Percentiles rank a stretch among this genome's conserved stretches.
Evolutionary conservation across 2,329 filamentous ascomycete species (phyloP).

Genomic region (Ceratocystis destructans): DNA sequence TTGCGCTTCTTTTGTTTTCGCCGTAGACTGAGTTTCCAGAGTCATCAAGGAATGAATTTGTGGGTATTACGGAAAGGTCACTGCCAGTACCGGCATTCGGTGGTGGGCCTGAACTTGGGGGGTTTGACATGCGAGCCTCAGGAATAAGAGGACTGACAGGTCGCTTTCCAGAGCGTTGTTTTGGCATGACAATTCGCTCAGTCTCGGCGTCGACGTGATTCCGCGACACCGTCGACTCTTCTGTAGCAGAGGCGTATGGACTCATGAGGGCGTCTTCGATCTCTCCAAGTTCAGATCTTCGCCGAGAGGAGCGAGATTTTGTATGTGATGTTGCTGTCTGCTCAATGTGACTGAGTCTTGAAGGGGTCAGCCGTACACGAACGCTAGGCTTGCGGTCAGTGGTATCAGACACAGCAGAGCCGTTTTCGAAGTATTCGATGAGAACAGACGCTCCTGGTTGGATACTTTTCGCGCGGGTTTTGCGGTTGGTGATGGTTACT

Average conservation of each 20-base stretch:
- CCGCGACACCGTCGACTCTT: conserved; percentile 62
- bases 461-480: conserved; percentile 28
- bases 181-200: conserved; percentile 29
- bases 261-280: conserved; percentile 51
- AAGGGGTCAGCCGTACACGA: conserved; percentile 64
- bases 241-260: conserved; percentile 65
- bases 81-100: conserved; percentile 54
- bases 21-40: conserved; percentile 32
- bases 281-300: conserved; percentile 33
- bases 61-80: conserved; percentile 67
- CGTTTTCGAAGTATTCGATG: conserved; percentile 83
- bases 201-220: conserved; percentile 87
- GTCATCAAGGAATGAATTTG: conserved; percentile 49
- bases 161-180: conserved; percentile 32
- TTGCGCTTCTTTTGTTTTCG: conserved; percentile 15
- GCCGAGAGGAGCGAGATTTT: conserved; percentile 54
- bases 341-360: conserved; percentile 53
- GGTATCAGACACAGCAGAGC: conserved; percentile 36
- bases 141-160: conserved; percentile 55
- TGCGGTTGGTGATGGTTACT: conserved; percentile 70
- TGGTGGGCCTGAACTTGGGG: conserved; percentile 33
- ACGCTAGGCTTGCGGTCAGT: conserved; percentile 68
- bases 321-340: conserved; percentile 68
- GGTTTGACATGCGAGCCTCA: conserved; percentile 22
- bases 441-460: conserved; percentile 74